phyloP scores from a whole-genome alignment of 108 stramenopile genomes.

The Schizochytrium sp. region DNA sequence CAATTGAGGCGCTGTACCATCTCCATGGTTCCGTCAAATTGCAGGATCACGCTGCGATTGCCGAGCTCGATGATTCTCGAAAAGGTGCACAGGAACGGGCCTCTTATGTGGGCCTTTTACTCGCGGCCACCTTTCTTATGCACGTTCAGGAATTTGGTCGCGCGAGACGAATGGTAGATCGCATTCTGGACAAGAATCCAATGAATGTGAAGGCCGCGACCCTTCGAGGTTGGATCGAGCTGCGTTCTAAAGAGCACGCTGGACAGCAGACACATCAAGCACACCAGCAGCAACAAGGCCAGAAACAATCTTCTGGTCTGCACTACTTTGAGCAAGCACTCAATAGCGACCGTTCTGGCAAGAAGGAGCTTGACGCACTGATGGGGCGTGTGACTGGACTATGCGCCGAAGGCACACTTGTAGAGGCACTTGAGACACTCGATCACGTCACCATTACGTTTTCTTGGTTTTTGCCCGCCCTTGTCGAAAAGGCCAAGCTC shows the following conservation, averaged over 20 bases:
- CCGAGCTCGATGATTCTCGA: slow-evolving; percentile 24
- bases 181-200: neutral
- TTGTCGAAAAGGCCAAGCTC: slow-evolving; percentile 43
- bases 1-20: slow-evolving; percentile 31
- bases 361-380: slow-evolving; percentile 39
- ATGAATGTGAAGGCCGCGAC: slow-evolving; percentile 22
- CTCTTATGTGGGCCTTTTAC: slow-evolving; percentile 25
- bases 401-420: neutral
- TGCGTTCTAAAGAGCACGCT: neutral
- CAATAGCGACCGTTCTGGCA: slow-evolving; percentile 1
- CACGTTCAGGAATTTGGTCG: neutral
- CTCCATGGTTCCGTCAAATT: slow-evolving; percentile 36
- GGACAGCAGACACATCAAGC: neutral
- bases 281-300: neutral
- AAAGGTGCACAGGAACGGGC: slow-evolving; percentile 31
- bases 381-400: slow-evolving; percentile 32
- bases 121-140: slow-evolving; percentile 32
- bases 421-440: slow-evolving; percentile 12
- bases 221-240: slow-evolving; percentile 37
- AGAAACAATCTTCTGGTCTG: neutral
- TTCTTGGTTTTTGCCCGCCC: slow-evolving; percentile 44
- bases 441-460: slow-evolving; percentile 40
- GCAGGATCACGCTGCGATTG: slow-evolving; percentile 39
- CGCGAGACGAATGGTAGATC: neutral
- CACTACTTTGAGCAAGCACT: neutral